Evolutionary conservation across 148 eudicot species (phyloP).

Genomic region (Heliamphora exappendiculata): DNA sequence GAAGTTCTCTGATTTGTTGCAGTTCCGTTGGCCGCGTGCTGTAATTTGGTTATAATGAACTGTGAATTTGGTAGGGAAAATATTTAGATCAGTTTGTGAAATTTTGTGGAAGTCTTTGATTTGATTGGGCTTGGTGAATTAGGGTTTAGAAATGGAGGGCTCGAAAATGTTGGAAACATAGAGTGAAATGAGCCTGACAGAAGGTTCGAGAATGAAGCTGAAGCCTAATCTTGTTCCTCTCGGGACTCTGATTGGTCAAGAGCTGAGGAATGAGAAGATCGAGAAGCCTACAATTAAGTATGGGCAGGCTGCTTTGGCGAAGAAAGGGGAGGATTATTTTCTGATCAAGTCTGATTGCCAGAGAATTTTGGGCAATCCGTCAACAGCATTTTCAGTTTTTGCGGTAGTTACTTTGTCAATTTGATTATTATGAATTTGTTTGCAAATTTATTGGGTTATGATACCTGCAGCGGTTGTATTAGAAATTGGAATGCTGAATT

Average conservation of each 20-base stretch:
- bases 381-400: slow-evolving; percentile 71
- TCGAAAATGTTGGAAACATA: slow-evolving; percentile 38
- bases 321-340: slow-evolving; percentile 94
- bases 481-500: slow-evolving; percentile 11
- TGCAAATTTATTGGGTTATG: background rate
- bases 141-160: slow-evolving; percentile 29
- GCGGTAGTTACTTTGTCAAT: slow-evolving; percentile 44
- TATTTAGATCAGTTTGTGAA: background rate
- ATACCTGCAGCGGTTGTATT: background rate
- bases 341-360: slow-evolving; percentile 68
- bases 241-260: slow-evolving; percentile 79
- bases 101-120: background rate
- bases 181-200: slow-evolving; percentile 54
- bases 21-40: background rate
- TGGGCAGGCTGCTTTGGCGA: slow-evolving; percentile 92
- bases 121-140: slow-evolving; percentile 12
- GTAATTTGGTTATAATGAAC: background rate
- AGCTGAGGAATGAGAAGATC: slow-evolving; percentile 67
- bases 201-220: slow-evolving; percentile 45
- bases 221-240: slow-evolving; percentile 67
- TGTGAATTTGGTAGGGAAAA: background rate
- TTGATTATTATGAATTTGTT: slow-evolving; percentile 6
- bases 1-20: background rate
- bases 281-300: slow-evolving; percentile 76
- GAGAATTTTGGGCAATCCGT: slow-evolving; percentile 73